Evolutionary conservation across 2,329 filamentous ascomycete species (phyloP).

Genomic region (Fusarium decemcellulare): DNA sequence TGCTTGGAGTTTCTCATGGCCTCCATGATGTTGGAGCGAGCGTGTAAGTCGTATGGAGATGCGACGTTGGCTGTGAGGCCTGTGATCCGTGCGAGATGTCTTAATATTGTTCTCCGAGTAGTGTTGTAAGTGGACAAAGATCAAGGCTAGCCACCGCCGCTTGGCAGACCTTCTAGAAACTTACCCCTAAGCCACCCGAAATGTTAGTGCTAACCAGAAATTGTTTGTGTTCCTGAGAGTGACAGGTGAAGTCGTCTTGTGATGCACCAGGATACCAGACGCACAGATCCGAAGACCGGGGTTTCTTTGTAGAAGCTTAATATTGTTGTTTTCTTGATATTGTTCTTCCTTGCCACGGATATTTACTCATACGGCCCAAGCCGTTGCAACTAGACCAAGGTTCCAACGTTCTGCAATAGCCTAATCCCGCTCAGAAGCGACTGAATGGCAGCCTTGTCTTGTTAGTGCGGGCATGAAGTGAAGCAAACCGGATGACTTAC

Average conservation of each 20-base stretch:
- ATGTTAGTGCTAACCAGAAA: background rate
- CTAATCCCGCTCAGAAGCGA: constrained; percentile 45
- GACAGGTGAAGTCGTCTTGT: constrained; percentile 12
- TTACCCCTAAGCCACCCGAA: constrained; percentile 3
- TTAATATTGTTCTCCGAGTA: constrained; percentile 42
- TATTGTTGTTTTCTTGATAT: constrained; percentile 50
- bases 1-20: background rate
- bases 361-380: constrained; percentile 6
- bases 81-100: constrained; percentile 37
- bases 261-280: constrained; percentile 7
- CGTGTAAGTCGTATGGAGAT: constrained; percentile 25
- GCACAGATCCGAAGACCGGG: constrained; percentile 18
- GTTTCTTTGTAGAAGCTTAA: constrained; percentile 44
- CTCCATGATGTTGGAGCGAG: background rate
- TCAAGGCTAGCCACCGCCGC: constrained; percentile 20
- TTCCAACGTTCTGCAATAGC: background rate
- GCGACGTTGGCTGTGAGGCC: constrained; percentile 17
- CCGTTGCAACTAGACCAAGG: background rate
- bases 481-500: constrained; percentile 62
- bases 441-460: constrained; percentile 50
- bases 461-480: constrained; percentile 7
- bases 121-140: constrained; percentile 41
- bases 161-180: constrained; percentile 16
- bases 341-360: constrained; percentile 25
- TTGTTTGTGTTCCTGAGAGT: background rate